phyloP scores from a whole-genome alignment of 192 early-diverging fungal species.

The Rhizoclosmatium globosum region DNA sequence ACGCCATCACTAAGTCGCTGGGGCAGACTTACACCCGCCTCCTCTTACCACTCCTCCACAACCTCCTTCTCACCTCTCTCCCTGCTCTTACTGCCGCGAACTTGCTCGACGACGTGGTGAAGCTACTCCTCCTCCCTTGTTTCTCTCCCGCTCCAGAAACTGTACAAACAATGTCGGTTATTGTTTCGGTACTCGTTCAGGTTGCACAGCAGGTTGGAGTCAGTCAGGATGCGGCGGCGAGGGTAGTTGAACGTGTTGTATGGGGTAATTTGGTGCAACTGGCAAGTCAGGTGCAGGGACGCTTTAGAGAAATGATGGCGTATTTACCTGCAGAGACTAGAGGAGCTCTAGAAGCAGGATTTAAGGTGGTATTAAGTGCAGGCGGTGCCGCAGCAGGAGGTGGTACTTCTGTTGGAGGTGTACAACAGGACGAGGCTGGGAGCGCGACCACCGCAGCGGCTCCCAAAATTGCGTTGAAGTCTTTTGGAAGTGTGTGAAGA shows the following conservation, averaged over 20 bases:
- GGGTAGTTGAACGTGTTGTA: conserved; percentile 18
- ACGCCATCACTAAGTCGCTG: not conserved
- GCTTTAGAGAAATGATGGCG: conserved; percentile 39
- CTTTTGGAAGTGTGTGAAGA: conserved; percentile 41
- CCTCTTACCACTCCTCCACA: conserved; percentile 15
- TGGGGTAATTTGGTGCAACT: conserved; percentile 37
- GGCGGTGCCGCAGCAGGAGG: not conserved
- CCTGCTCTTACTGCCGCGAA: not conserved
- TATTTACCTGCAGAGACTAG: conserved; percentile 20
- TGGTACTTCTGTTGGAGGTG: not conserved
- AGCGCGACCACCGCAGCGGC: conserved; percentile 11
- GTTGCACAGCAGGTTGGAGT: not conserved
- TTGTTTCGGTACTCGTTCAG: conserved; percentile 35
- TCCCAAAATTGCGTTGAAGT: conserved; percentile 50
- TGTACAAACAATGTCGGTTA: conserved; percentile 13
- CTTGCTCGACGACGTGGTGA: conserved; percentile 22
- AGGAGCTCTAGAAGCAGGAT: conserved; percentile 37
- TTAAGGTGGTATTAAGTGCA: conserved; percentile 33
- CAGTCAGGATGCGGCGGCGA: not conserved
- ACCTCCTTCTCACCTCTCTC: not conserved
- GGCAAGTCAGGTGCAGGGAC: conserved; percentile 29
- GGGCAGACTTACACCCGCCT: not conserved
- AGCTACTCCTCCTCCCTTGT: conserved; percentile 20
- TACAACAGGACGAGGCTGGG: not conserved
- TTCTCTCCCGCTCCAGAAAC: not conserved